Percentiles rank a stretch among this genome's conserved stretches.
Conservation (phyloP, 139 green algal genomes). For the Chlamydomonas eustigma region DNA sequence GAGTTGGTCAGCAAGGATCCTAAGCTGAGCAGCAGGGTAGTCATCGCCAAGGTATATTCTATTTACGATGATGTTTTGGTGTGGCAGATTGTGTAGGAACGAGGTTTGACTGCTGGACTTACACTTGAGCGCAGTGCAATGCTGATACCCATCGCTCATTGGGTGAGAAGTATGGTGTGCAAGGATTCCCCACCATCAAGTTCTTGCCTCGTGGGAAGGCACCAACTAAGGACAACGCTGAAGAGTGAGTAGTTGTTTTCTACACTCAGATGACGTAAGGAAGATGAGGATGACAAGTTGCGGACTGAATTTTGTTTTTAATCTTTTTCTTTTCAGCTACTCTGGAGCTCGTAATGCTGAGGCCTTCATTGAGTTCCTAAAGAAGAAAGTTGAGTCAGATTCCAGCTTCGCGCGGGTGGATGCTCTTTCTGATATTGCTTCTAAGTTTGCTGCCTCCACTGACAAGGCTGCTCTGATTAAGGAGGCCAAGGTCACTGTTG, state of each 20-base stretch:
- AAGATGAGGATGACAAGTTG: slow-evolving; percentile 2
- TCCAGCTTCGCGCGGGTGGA: slow-evolving; percentile 61
- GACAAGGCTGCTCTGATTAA: slow-evolving; percentile 24
- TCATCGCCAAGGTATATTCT: slow-evolving; percentile 81
- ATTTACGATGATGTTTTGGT: not conserved
- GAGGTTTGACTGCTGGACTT: not conserved
- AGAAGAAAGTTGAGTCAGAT: slow-evolving; percentile 60
- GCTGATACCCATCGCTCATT: slow-evolving; percentile 69
- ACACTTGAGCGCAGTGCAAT: slow-evolving; percentile 56
- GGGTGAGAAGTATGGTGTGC: slow-evolving; percentile 69
- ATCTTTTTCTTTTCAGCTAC: slow-evolving; percentile 55
- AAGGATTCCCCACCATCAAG: slow-evolving; percentile 81
- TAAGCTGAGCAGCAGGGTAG: slow-evolving; percentile 61
- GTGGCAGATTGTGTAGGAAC: not conserved
- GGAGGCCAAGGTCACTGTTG: slow-evolving; percentile 18
- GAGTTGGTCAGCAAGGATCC: slow-evolving; percentile 52
- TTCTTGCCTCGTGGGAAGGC: slow-evolving; percentile 64
- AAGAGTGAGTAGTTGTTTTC: slow-evolving; percentile 40
- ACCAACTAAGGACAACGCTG: slow-evolving; percentile 32
- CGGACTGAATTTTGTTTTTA: not conserved
- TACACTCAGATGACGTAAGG: too few relatives aligned
- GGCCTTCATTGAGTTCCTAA: slow-evolving; percentile 70
- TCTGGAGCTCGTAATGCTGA: slow-evolving; percentile 49
- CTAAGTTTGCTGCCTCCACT: slow-evolving; percentile 26
- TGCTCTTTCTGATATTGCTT: slow-evolving; percentile 43